Conservation (phyloP, 2,329 filamentous ascomycete genomes). For the Malbranchea zuffiana region DNA sequence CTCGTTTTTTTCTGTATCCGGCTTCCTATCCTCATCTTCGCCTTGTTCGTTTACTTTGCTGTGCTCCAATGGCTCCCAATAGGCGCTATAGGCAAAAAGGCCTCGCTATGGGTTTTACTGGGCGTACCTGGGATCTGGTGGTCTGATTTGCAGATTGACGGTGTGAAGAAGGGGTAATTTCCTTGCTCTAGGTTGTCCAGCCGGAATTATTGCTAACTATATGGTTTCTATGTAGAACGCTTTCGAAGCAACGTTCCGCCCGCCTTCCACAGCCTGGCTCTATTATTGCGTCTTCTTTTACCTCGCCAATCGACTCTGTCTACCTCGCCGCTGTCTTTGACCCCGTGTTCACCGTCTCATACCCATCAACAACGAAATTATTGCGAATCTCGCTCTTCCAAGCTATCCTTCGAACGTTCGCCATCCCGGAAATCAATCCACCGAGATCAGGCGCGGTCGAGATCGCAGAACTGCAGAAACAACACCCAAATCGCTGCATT, state of each 20-base stretch:
- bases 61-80: slow-evolving; percentile 73
- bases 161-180: slow-evolving; percentile 85
- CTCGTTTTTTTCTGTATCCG: slow-evolving; percentile 68
- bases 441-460: slow-evolving; percentile 45
- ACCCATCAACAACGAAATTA: slow-evolving; percentile 62
- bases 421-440: slow-evolving; percentile 43
- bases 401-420: slow-evolving; percentile 64
- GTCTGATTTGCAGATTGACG: slow-evolving; percentile 96
- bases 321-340: slow-evolving; percentile 96
- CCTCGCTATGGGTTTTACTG: slow-evolving; percentile 76
- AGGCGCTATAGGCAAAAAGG: slow-evolving; percentile 60
- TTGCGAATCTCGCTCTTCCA: slow-evolving; percentile 64
- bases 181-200: too few species aligned
- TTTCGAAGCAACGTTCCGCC: slow-evolving; percentile 60
- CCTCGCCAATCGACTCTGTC: slow-evolving; percentile 81
- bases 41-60: slow-evolving; percentile 61
- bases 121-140: slow-evolving; percentile 91
- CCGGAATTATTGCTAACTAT: too few species aligned
- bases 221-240: too few species aligned
- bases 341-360: slow-evolving; percentile 82
- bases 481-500: slow-evolving; percentile 63
- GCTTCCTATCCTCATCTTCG: slow-evolving; percentile 62
- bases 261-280: slow-evolving; percentile 68
- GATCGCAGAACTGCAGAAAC: slow-evolving; percentile 50
- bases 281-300: slow-evolving; percentile 82